Evolutionary conservation across 2,329 filamentous ascomycete species (phyloP), one percentile per base, ranked within the genome.

Genomic region (Fusarium poae): DNA sequence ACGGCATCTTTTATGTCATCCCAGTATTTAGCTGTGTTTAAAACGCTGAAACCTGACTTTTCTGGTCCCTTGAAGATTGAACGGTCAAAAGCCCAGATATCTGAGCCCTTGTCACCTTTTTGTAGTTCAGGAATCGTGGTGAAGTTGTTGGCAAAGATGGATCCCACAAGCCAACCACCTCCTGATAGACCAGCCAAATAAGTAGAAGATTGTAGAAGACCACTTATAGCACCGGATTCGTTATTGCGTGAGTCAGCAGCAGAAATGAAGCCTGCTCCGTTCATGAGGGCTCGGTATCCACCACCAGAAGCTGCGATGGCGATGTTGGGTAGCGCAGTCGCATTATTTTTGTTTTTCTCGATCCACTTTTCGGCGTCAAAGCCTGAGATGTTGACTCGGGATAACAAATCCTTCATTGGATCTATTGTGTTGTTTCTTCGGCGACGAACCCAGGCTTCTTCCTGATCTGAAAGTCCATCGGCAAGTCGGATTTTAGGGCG

Each of bases 131-230:
- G 62, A 1, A 82, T 85, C 0, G 89, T 88, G 15, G 89, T 91
- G 77, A 93, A 97, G 81, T 97, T 97, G 83, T 97, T 97, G 71
- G 89, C 82, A 74, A 88, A 94, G 10, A 97, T 82, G 54, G 91
- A 93, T 12, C 92, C 92, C 4, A 97, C 86, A 21, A 97, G 83
- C 94, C 94, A 97, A 52, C 90, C 88, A 51, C 93, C 93, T 23
- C 94, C 93, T 6, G 92, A 95, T 4, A 97, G 83, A 6, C 92
- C 93, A 3, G 92, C 85, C 7, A 97, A 77, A 75, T 97, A 97
- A 0, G 93, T 97, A 0, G 92, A 80, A 2, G 91, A 85, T 81
- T 97, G 94, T 62, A 97, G 82, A 66, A 97, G 80, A 8, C 94
- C 94, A 46, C 93, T 92, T 25, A 97, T 83, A 40, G 93, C 91